Base-by-base conservation (phyloP, 176 grass and related monocot species). In the Elymus sibiricus region DNA sequence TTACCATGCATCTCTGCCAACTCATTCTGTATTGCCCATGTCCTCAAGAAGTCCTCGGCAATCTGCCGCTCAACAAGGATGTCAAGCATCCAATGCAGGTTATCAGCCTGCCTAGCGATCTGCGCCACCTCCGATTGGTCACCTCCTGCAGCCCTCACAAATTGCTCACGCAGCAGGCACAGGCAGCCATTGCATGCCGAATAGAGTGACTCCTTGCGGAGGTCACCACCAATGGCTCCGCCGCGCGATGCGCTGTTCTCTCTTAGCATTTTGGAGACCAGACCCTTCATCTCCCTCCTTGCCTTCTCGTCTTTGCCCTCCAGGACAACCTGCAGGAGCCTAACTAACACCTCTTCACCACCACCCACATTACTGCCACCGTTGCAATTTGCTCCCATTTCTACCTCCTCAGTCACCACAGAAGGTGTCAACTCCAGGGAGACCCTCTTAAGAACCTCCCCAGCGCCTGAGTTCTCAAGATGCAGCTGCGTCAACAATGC, bases 291-390 rank as follows among this genome's bases (percentile, higher is more conserved):
- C 73, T 99, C 97, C 74, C 92, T 91, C 82, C 97, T 87, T 1
- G 97, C 97, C 82, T 99, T 99, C 19, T 99, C 97, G 19, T 99
- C 97, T 83, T 99, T 99, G 22, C 97, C 97, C 88, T 99, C 92
- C 42, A 99, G 79, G 31, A 99, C 97, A 15, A 99, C 94, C 80
- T 99, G 94, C 71, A 99, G 78, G 72, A 99, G 90, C 82, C 97
- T 88, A 12, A 97, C 85, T 19, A 99, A 82, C 31, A 99, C 89
- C 85, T 96, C 97, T 89, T 99, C 94, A 1, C 94, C 85, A 4
- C 87, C 88, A 39, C 70, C 84, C 4, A 70, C 70, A 91, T 37
- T 88, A 27, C 74, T 64, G 34, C 80, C 32, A 0, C 55, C 84
- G 12, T 62, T 80, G 83, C 94, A 87, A 80, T 80, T 94, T 14